Evolutionary conservation across 192 early-diverging fungal genomes (phyloP).

Genomic region (Coemansia aciculifera): DNA sequence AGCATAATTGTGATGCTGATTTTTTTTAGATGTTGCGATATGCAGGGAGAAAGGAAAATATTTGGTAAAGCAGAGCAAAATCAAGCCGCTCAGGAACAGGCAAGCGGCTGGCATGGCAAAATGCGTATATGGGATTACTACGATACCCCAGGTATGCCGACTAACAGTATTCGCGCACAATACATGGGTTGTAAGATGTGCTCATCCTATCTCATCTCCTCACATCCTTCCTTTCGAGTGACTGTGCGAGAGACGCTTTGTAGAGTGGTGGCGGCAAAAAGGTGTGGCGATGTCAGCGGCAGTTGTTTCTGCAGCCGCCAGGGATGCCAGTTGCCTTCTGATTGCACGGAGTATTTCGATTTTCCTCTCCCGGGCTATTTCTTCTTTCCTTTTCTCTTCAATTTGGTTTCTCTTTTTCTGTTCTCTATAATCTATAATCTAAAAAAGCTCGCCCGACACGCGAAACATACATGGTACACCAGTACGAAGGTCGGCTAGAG

Average conservation of each 20-base stretch:
- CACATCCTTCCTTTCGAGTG: not conserved
- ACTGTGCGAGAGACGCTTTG: not conserved
- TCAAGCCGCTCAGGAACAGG: not conserved
- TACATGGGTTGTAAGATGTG: not conserved
- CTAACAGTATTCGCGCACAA: not conserved
- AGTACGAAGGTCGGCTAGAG: slow-evolving; percentile 45
- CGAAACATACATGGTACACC: not conserved
- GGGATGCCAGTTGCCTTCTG: not conserved
- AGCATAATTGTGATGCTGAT: not conserved
- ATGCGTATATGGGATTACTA: not conserved
- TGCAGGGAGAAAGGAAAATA: not conserved
- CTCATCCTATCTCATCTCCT: not conserved
- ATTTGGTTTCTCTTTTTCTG: not conserved
- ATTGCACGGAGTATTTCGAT: slow-evolving; percentile 3
- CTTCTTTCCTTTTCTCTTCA: not conserved
- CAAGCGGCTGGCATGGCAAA: not conserved
- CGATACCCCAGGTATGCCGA: not conserved
- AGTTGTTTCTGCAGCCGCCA: not conserved
- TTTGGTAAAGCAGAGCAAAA: not conserved
- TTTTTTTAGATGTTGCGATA: not conserved
- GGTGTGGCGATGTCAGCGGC: not conserved
- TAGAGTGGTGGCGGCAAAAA: not conserved
- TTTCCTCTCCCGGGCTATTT: not conserved
- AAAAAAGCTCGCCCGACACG: not conserved
- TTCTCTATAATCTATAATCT: not conserved